phyloP scores from a whole-genome alignment of 257 asterid species.

The Gynochthodes officinalis region DNA sequence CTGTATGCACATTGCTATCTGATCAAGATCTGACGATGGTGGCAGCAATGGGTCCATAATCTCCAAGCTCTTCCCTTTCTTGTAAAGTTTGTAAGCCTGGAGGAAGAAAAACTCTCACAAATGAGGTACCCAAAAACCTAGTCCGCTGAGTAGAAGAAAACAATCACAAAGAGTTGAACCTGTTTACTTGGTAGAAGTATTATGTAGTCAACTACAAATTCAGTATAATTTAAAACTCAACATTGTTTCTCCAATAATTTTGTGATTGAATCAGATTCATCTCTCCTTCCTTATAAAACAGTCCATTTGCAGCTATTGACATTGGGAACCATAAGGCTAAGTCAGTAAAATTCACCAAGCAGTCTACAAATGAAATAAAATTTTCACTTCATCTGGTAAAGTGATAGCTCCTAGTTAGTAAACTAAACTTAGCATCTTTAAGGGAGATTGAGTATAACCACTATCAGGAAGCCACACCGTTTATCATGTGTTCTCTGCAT shows the following conservation, averaged over 20 bases:
- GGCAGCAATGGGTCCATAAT: constrained; percentile 58
- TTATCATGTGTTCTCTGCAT: background rate
- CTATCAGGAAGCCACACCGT: background rate
- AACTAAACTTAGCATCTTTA: background rate
- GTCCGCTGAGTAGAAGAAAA: background rate
- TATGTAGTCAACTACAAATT: background rate
- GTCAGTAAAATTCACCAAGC: background rate
- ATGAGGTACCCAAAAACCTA: background rate
- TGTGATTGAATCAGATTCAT: background rate
- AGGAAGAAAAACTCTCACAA: constrained; percentile 1
- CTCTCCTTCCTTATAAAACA: background rate
- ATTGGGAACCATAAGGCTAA: background rate
- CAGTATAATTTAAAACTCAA: background rate
- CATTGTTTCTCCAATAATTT: background rate
- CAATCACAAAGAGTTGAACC: background rate
- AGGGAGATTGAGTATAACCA: background rate
- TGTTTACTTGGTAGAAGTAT: background rate
- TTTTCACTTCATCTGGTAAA: background rate
- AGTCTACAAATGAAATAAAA: background rate
- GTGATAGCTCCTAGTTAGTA: background rate
- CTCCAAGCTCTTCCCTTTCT: constrained; percentile 60
- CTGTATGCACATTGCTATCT: constrained; percentile 47
- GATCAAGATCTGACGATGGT: constrained; percentile 49
- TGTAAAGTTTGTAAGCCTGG: constrained; percentile 83
- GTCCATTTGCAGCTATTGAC: background rate